These are phyloP conservation scores for Blepharisma japonicum DNA, from an alignment of 73 alveolate genomes.

Conservation along the genomic window DNA sequence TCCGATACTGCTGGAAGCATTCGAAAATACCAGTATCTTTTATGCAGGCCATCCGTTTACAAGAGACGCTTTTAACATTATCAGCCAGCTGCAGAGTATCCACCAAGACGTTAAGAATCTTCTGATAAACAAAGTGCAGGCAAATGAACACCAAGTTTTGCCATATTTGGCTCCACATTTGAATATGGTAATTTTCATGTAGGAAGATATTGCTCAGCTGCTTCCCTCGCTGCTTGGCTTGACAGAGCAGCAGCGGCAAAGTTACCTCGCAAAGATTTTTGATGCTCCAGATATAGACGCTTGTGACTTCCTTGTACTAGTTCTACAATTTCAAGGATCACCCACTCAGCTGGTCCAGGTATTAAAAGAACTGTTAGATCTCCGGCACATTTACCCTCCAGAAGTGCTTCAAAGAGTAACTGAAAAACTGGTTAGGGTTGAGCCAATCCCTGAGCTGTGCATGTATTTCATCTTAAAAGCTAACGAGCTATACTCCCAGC, in stretches of 20 bases:
- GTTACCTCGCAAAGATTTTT: not conserved
- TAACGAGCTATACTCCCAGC: conserved; percentile 13
- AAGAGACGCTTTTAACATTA: conserved; percentile 1
- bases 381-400: conserved; percentile 9
- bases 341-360: not conserved
- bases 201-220: conserved; percentile 18
- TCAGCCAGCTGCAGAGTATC: not conserved
- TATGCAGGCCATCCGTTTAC: conserved; percentile 7
- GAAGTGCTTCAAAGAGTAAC: conserved; percentile 5
- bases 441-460: not conserved
- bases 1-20: conserved; percentile 1
- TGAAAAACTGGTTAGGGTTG: not conserved
- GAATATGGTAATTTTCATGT: conserved; percentile 14
- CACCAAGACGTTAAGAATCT: not conserved
- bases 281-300: conserved; percentile 20
- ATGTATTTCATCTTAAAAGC: conserved; percentile 26
- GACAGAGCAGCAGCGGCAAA: not conserved
- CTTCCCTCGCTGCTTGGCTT: not conserved
- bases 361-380: not conserved
- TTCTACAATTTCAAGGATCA: not conserved
- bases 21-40: conserved; percentile 6
- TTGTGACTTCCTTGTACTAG: not conserved
- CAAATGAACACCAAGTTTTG: not conserved
- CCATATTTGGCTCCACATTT: conserved; percentile 28
- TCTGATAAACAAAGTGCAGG: not conserved